These are phyloP conservation scores for Phylloporus arenicola DNA, from an alignment of 768 basidiomycete species.

Conservation along the genomic window DNA sequence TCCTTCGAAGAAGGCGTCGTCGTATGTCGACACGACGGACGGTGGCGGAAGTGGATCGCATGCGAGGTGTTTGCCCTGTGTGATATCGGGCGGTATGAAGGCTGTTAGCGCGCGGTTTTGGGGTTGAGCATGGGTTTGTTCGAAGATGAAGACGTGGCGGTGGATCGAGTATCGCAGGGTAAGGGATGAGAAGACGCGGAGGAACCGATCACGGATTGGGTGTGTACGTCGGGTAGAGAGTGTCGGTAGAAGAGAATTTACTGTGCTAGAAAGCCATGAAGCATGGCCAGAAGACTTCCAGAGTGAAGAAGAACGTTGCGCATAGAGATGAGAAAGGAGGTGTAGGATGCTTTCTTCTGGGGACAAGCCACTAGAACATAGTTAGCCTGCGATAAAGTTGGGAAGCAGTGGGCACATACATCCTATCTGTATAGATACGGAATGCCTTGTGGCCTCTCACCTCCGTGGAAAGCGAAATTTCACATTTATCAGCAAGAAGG, in stretches of 20 bases:
- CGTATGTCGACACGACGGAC: slow-evolving; percentile 54
- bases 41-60: slow-evolving; percentile 87
- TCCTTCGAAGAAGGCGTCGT: slow-evolving; percentile 68
- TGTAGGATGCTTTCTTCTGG: slow-evolving; percentile 51
- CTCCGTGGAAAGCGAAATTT: slow-evolving; percentile 53
- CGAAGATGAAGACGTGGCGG: slow-evolving; percentile 75
- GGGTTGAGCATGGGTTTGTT: slow-evolving; percentile 43
- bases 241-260: slow-evolving; percentile 34
- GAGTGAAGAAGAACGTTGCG: slow-evolving; percentile 62
- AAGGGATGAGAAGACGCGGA: slow-evolving; percentile 36
- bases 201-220: slow-evolving; percentile 26
- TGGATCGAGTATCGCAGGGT: slow-evolving; percentile 51
- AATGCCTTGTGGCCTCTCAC: slow-evolving; percentile 61
- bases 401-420: slow-evolving; percentile 36
- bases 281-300: slow-evolving; percentile 73
- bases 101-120: slow-evolving; percentile 48
- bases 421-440: slow-evolving; percentile 61
- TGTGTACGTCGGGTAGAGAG: slow-evolving; percentile 29
- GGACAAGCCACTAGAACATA: slow-evolving; percentile 30
- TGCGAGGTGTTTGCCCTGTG: slow-evolving; percentile 51
- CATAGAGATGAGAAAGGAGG: slow-evolving; percentile 85
- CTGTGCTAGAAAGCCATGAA: slow-evolving; percentile 66
- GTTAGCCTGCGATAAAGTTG: slow-evolving; percentile 5
- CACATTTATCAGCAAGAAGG: slow-evolving; percentile 81
- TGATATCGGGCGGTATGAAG: slow-evolving; percentile 62